Conservation (phyloP, 2,329 filamentous ascomycete species). For the Byssochlamys sp. region DNA sequence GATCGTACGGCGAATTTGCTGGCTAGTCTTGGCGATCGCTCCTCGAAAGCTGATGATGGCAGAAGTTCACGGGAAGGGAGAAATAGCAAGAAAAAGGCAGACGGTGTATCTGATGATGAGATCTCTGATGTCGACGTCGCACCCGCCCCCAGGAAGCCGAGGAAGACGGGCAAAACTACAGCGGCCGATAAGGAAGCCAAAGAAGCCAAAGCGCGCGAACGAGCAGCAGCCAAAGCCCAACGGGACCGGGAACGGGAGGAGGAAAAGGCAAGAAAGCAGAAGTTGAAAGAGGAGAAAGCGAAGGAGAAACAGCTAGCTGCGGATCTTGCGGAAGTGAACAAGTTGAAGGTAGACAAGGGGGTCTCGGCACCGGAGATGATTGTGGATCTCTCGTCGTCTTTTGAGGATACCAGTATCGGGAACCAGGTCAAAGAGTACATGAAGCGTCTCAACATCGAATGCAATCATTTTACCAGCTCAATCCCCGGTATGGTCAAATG, state of each 20-base stretch:
- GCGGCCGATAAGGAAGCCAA: constrained; percentile 27
- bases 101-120: constrained; percentile 20
- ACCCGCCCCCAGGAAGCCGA: constrained; percentile 29
- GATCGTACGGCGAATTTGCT: constrained; percentile 33
- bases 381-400: constrained; percentile 53
- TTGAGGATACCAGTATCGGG: constrained; percentile 40
- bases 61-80: constrained; percentile 1
- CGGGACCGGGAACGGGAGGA: constrained; percentile 47
- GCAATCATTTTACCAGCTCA: constrained; percentile 27
- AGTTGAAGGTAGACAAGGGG: constrained; percentile 62
- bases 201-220: constrained; percentile 45
- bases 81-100: not conserved
- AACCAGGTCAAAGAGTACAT: constrained; percentile 37
- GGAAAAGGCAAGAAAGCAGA: constrained; percentile 42
- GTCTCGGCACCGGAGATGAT: constrained; percentile 68
- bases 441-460: constrained; percentile 33
- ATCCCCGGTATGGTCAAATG: constrained; percentile 53
- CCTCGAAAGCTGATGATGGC: constrained; percentile 1
- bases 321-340: constrained; percentile 64
- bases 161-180: constrained; percentile 31
- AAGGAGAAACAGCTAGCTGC: constrained; percentile 55
- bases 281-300: constrained; percentile 46
- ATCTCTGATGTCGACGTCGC: constrained; percentile 36
- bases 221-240: constrained; percentile 40
- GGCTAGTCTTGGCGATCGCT: constrained; percentile 19